Evolutionary conservation across 257 asterid genomes (phyloP).

Genomic region (Rauvolfia tetraphylla): DNA sequence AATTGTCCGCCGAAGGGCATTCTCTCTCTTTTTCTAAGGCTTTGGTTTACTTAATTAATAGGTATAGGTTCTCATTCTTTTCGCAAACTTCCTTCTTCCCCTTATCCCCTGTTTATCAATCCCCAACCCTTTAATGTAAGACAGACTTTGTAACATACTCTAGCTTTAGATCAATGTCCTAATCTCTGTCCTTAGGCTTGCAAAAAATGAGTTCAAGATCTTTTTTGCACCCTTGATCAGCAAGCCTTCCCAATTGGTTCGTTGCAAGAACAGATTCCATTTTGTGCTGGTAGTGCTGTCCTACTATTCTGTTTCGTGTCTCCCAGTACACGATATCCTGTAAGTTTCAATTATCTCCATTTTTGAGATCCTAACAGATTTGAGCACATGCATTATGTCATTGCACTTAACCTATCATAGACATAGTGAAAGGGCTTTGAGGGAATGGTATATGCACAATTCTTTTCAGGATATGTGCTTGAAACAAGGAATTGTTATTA

Average conservation of each 20-base stretch:
- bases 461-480: neutral
- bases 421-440: neutral
- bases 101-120: no score
- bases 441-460: no score
- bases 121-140: no score
- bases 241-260: neutral
- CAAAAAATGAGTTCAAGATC: no score
- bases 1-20: no score
- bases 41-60: no score
- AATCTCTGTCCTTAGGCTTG: no score
- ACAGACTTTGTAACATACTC: no score
- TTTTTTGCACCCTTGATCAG: neutral
- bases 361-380: neutral
- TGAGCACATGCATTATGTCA: neutral
- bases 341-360: neutral
- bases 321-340: neutral
- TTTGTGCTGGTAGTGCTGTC: neutral
- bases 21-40: no score
- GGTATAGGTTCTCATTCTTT: no score
- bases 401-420: neutral
- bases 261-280: neutral
- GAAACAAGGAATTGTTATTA: neutral
- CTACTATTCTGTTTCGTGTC: neutral
- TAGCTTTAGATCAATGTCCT: no score
- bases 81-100: no score